phyloP scores from a whole-genome alignment of 306 rosid genomes.

The Casuarina cunninghamiana region DNA sequence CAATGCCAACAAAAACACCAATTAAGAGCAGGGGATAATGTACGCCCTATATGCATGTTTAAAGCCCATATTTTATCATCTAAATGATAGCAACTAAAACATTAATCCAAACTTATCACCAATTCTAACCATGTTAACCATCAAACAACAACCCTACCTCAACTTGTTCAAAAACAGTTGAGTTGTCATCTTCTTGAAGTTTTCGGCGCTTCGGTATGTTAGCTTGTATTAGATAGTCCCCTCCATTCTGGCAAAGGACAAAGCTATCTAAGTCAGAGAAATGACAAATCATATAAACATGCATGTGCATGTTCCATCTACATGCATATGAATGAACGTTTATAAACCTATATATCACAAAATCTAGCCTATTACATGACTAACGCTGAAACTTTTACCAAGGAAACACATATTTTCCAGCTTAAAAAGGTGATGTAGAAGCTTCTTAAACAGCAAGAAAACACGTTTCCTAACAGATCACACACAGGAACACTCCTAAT shows the following conservation, averaged over 20 bases:
- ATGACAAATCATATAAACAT: background rate
- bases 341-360: background rate
- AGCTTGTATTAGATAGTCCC: constrained; percentile 89
- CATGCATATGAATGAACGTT: background rate
- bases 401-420: background rate
- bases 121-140: constrained; percentile 13
- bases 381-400: background rate
- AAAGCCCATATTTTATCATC: background rate
- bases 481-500: background rate
- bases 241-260: constrained; percentile 44
- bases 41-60: background rate
- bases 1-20: background rate
- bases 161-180: constrained; percentile 49
- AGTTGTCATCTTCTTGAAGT: constrained; percentile 46
- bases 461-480: background rate
- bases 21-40: background rate
- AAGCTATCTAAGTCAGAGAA: background rate
- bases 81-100: background rate
- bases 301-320: background rate
- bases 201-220: constrained; percentile 88
- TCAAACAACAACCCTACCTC: constrained; percentile 59
- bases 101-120: constrained; percentile 2
- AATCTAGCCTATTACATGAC: background rate
- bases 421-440: background rate
- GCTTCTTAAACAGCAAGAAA: background rate